Evolutionary conservation across 2,329 filamentous ascomycete genomes (phyloP).

Genomic region (Massarina eburnea): DNA sequence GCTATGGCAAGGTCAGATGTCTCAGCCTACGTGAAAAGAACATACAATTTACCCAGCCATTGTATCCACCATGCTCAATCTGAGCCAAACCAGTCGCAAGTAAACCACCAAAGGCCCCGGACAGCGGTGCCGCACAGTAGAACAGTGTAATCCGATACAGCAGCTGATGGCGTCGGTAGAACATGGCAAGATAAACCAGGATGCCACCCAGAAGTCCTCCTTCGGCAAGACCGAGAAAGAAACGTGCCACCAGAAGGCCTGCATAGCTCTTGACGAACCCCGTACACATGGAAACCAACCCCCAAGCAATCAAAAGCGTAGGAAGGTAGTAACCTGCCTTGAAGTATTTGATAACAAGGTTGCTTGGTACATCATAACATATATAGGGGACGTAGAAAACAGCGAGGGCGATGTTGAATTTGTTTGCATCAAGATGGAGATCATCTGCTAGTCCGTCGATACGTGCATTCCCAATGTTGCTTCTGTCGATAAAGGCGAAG

Average conservation of each 20-base stretch:
- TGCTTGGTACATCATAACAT: conserved; percentile 45
- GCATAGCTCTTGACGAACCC: conserved; percentile 46
- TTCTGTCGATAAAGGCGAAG: conserved; percentile 52
- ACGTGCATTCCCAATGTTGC: conserved; percentile 47
- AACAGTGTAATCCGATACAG: conserved; percentile 45
- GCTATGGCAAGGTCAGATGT: conserved; percentile 10
- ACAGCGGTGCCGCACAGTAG: conserved; percentile 42
- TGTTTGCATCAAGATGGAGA: conserved; percentile 43
- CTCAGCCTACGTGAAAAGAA: not conserved
- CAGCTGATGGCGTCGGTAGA: conserved; percentile 45
- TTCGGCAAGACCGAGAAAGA: conserved; percentile 47
- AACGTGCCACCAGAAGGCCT: conserved; percentile 44
- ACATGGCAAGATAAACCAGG: conserved; percentile 47
- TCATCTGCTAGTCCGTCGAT: conserved; percentile 46
- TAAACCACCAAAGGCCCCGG: conserved; percentile 47
- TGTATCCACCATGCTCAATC: conserved; percentile 42
- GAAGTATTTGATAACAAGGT: conserved; percentile 45
- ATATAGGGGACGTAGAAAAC: conserved; percentile 51
- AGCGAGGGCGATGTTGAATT: conserved; percentile 47
- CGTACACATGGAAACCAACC: conserved; percentile 43
- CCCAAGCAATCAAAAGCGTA: conserved; percentile 44
- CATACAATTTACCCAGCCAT: conserved; percentile 35
- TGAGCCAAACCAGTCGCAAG: conserved; percentile 46
- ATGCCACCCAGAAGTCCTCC: conserved; percentile 46
- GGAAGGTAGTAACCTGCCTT: conserved; percentile 47